phyloP scores from a whole-genome alignment of 352 stramenopile species.

The Pythium insidiosum region DNA sequence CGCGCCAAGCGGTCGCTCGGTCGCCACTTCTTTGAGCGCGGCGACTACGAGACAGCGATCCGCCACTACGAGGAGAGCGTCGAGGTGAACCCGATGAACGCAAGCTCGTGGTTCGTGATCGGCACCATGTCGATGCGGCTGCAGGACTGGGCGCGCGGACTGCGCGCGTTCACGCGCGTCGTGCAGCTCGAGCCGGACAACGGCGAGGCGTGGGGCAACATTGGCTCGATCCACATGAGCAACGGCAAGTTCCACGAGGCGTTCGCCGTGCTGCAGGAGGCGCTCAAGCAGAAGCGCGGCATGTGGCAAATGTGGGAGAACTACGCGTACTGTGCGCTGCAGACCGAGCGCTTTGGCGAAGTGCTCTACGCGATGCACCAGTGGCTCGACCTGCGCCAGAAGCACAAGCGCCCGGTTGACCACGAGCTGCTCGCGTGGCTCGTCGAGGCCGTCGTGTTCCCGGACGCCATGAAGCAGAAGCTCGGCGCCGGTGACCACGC shows the following conservation, averaged over 20 bases:
- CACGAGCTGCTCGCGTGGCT: conserved; percentile 76
- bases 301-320: conserved; percentile 95
- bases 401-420: conserved; percentile 74
- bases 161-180: conserved; percentile 89
- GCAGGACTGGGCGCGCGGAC: conserved; percentile 77
- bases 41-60: conserved; percentile 67
- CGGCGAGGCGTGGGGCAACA: conserved; percentile 93
- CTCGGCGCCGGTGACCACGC: conserved; percentile 15
- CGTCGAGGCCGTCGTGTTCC: conserved; percentile 71
- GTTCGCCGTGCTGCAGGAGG: conserved; percentile 76
- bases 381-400: conserved; percentile 67
- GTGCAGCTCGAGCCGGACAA: conserved; percentile 93
- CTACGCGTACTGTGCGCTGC: conserved; percentile 71
- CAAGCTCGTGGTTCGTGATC: conserved; percentile 89
- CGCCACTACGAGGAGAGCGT: conserved; percentile 81
- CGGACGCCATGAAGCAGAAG: conserved; percentile 32
- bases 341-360: conserved; percentile 62
- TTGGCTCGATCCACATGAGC: conserved; percentile 90
- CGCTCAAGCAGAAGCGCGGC: conserved; percentile 84
- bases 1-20: conserved; percentile 89
- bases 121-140: conserved; percentile 88
- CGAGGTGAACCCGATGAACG: conserved; percentile 86
- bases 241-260: conserved; percentile 70
- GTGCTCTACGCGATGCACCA: conserved; percentile 82
- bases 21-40: conserved; percentile 84